phyloP scores from a whole-genome alignment of 2,329 filamentous ascomycete genomes.

The Colletotrichum abscissum region DNA sequence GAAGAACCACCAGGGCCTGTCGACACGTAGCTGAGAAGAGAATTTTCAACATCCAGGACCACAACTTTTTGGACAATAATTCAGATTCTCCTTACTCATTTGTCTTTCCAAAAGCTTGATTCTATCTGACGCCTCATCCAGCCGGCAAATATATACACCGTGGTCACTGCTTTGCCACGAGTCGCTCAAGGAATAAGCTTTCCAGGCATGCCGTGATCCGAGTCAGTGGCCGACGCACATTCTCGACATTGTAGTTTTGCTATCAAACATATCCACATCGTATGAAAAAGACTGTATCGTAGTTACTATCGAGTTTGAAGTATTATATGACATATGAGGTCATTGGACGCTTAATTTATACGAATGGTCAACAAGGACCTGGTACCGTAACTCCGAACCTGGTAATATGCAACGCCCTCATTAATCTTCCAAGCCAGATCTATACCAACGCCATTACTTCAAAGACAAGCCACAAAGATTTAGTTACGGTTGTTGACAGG shows the following conservation, averaged over 20 bases:
- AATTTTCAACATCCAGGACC: neutral
- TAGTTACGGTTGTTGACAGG: conserved; percentile 22
- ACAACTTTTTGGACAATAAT: neutral
- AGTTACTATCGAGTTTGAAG: neutral
- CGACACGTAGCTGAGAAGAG: neutral
- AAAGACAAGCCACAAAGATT: neutral
- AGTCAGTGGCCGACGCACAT: neutral
- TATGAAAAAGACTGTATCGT: neutral
- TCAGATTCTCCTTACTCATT: neutral
- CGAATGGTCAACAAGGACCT: too few species aligned
- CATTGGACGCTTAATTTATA: neutral
- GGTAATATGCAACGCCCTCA: neutral
- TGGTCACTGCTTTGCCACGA: neutral
- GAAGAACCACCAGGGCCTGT: neutral
- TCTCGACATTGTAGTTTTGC: too few species aligned
- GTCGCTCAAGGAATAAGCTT: neutral
- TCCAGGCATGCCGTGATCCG: neutral
- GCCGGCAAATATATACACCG: neutral
- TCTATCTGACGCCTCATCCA: neutral
- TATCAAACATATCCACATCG: neutral
- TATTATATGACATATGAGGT: neutral
- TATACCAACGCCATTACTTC: neutral
- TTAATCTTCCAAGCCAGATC: neutral
- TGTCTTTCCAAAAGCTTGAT: neutral
- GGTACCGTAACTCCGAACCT: neutral